These are phyloP conservation scores for Schizophyllum amplum DNA, from an alignment of 1,284 basidiomycete genomes.

Conservation along the genomic window DNA sequence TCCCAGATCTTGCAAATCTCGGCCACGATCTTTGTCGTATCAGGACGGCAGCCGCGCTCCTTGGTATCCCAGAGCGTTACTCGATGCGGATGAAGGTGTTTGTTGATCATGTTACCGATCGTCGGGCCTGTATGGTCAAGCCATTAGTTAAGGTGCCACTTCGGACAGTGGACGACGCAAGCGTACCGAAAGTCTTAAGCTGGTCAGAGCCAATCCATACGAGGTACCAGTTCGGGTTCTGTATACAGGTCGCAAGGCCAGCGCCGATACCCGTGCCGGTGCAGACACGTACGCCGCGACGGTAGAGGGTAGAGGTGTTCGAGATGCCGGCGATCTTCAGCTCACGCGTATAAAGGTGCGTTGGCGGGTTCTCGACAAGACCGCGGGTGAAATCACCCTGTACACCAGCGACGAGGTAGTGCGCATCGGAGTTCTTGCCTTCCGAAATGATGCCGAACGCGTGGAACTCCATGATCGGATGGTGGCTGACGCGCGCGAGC, in stretches of 20 bases:
- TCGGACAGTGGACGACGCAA: background rate
- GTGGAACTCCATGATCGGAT: conserved; percentile 60
- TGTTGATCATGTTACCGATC: conserved; percentile 59
- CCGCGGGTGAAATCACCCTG: conserved; percentile 64
- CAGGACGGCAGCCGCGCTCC: conserved; percentile 42
- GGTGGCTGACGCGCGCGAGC: conserved; percentile 57
- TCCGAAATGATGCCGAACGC: conserved; percentile 68
- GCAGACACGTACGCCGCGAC: conserved; percentile 72
- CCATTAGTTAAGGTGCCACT: background rate
- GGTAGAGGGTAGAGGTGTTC: conserved; percentile 69
- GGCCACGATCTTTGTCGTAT: conserved; percentile 38
- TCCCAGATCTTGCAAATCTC: conserved; percentile 33
- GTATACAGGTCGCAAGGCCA: conserved; percentile 66
- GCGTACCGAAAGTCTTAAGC: conserved; percentile 71
- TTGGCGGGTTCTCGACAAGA: conserved; percentile 54
- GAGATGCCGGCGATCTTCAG: conserved; percentile 76
- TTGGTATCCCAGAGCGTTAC: conserved; percentile 58
- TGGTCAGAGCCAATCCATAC: conserved; percentile 73
- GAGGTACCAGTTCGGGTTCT: conserved; percentile 59
- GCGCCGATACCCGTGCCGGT: conserved; percentile 81
- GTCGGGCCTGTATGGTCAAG: conserved; percentile 25
- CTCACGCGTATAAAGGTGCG: conserved; percentile 59
- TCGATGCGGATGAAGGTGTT: conserved; percentile 45
- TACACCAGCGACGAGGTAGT: conserved; percentile 66
- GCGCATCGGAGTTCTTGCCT: conserved; percentile 49